Evolutionary conservation across 1,284 basidiomycete genomes (phyloP).

Genomic region (Cystobasidium pallidum): DNA sequence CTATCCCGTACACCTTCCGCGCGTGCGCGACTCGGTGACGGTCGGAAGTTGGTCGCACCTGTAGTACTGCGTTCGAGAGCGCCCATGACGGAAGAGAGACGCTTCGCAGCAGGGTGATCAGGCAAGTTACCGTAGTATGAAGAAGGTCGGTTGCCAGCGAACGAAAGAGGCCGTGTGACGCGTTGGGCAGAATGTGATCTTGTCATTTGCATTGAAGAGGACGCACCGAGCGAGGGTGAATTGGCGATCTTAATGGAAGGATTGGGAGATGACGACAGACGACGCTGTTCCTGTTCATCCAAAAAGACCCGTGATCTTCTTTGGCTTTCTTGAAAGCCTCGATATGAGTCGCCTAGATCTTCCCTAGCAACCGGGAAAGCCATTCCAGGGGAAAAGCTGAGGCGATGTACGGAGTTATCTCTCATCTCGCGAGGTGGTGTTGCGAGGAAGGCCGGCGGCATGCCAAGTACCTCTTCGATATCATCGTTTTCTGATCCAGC

Average conservation of each 20-base stretch:
- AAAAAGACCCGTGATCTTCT: constrained; percentile 28
- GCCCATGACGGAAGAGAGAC: constrained; percentile 45
- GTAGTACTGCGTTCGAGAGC: constrained; percentile 44
- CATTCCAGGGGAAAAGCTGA: constrained; percentile 23
- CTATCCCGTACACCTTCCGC: constrained; percentile 11
- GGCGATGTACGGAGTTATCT: constrained; percentile 5
- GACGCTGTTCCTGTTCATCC: constrained; percentile 33
- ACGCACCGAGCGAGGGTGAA: background rate
- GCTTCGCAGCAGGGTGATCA: background rate
- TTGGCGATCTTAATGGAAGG: constrained; percentile 1
- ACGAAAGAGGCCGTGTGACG: background rate
- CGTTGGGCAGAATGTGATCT: constrained; percentile 12
- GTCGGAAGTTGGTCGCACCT: background rate
- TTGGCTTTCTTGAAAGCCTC: constrained; percentile 30
- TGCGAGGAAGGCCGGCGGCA: constrained; percentile 12
- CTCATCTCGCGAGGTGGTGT: constrained; percentile 30
- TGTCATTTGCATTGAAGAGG: constrained; percentile 22
- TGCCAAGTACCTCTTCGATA: constrained; percentile 20
- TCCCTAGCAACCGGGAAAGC: background rate
- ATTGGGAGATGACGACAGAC: constrained; percentile 24
- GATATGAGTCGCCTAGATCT: constrained; percentile 19
- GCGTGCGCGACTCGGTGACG: background rate
- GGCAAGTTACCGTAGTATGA: constrained; percentile 9
- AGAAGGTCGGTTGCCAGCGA: background rate
- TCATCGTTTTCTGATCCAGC: constrained; percentile 15